Conservation (phyloP, 176 grass and related monocot species). For the Secale cereale region DNA sequence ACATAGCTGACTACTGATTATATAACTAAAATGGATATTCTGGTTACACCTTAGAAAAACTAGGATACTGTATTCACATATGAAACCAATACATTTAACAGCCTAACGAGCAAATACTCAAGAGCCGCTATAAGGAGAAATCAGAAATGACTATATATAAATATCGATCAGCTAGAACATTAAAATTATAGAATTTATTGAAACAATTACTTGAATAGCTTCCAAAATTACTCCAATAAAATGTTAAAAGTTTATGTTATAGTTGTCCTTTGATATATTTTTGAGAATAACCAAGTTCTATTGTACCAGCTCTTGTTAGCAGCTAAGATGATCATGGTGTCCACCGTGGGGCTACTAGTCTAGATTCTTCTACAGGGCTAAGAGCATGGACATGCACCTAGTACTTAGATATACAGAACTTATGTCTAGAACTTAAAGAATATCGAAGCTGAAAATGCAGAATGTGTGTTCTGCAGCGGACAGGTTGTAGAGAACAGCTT, state of each 20-base stretch:
- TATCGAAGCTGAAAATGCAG: not conserved
- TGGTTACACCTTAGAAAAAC: constrained; percentile 8
- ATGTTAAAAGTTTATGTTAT: not conserved
- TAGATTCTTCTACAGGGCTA: constrained; percentile 20
- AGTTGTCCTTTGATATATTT: constrained; percentile 9
- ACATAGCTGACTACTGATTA: constrained; percentile 14
- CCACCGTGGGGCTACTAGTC: not conserved
- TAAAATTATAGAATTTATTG: not conserved
- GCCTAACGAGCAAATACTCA: not conserved
- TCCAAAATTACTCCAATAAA: not conserved
- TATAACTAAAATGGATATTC: constrained; percentile 6
- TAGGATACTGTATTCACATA: not conserved
- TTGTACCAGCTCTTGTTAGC: not conserved
- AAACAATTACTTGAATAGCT: not conserved
- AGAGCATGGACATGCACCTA: not conserved
- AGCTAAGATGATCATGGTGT: constrained; percentile 5
- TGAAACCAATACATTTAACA: not conserved
- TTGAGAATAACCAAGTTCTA: not conserved
- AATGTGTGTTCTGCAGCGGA: not conserved
- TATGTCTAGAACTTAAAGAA: not conserved
- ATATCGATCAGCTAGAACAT: not conserved
- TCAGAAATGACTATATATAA: not conserved
- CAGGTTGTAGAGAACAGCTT: not conserved
- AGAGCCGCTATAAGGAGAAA: not conserved
- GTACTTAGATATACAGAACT: not conserved